A percentile compares a stretch with the other conserved stretches of the same genome.
Conservation (phyloP, 176 grass and related monocot genomes). For the Triticum dicoccoides region DNA sequence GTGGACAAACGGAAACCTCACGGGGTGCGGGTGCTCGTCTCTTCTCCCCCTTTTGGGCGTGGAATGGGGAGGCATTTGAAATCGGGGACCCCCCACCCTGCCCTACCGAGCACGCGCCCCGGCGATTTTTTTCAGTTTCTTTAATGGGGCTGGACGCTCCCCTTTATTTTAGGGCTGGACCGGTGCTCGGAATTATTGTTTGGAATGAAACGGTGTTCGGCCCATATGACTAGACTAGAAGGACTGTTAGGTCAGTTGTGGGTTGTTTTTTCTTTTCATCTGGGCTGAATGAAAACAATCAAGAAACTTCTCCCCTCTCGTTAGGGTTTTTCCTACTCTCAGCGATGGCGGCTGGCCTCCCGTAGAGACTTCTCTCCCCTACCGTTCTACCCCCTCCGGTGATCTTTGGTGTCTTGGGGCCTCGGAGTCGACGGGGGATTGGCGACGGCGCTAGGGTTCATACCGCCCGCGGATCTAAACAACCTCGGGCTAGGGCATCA, state of each 20-base stretch:
- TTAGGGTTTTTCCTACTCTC: no score
- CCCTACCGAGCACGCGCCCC: conserved; percentile 16
- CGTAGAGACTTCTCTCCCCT: no score
- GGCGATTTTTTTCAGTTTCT: conserved; percentile 27
- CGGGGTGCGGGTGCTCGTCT: conserved; percentile 5
- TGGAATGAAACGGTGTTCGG: neutral
- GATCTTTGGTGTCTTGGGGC: no score
- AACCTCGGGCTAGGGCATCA: no score
- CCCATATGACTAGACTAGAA: neutral
- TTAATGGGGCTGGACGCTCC: conserved; percentile 13
- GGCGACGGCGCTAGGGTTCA: no score
- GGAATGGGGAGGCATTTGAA: conserved; percentile 35
- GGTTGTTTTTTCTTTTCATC: neutral
- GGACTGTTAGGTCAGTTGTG: no score
- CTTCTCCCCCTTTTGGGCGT: conserved; percentile 13
- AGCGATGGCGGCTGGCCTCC: no score
- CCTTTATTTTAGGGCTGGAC: neutral
- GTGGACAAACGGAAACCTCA: conserved; percentile 4
- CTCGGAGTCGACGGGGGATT: no score
- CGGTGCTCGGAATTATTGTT: neutral
- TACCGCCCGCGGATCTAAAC: no score
- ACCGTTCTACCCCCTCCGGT: no score
- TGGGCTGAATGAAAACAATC: no score
- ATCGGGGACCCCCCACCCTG: conserved; percentile 12
- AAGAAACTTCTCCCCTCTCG: no score